Percentiles rank a stretch among this genome's conserved stretches.
These are phyloP conservation scores for Aspergillus bertholletiae DNA, from an alignment of 495 filamentous ascomycete species.

Conservation along the genomic window DNA sequence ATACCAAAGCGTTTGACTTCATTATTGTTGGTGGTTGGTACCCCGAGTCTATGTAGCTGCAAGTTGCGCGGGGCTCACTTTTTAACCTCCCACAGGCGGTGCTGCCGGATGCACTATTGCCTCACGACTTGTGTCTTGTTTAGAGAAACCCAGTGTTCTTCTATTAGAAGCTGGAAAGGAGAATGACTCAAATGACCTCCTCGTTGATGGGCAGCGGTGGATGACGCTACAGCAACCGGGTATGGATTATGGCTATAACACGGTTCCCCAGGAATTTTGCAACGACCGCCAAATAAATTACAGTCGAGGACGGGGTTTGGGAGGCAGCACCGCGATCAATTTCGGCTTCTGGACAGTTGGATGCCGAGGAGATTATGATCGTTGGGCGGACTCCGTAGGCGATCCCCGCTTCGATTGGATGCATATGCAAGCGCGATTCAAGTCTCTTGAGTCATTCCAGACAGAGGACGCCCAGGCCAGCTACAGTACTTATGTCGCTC, in stretches of 20 bases:
- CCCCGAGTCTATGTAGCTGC: background rate
- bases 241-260: constrained; percentile 61
- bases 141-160: constrained; percentile 45
- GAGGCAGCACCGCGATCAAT: constrained; percentile 61
- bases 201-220: constrained; percentile 51
- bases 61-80: background rate
- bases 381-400: constrained; percentile 40
- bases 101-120: constrained; percentile 53
- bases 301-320: constrained; percentile 55
- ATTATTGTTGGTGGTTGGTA: background rate
- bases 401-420: constrained; percentile 50
- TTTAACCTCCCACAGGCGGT: constrained; percentile 38
- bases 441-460: constrained; percentile 52
- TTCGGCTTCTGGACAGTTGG: constrained; percentile 57
- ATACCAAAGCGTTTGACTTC: no score
- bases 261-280: constrained; percentile 48
- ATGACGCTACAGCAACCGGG: constrained; percentile 40
- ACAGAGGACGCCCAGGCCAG: constrained; percentile 27
- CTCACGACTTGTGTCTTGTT: constrained; percentile 38
- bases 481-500: constrained; percentile 31
- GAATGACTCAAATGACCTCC: constrained; percentile 43
- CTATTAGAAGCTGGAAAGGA: constrained; percentile 55
- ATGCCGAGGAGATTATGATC: constrained; percentile 56
- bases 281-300: constrained; percentile 52
- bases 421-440: constrained; percentile 45